phyloP scores from a whole-genome alignment of 1,284 basidiomycete species.

The Veloboletus limbatus region DNA sequence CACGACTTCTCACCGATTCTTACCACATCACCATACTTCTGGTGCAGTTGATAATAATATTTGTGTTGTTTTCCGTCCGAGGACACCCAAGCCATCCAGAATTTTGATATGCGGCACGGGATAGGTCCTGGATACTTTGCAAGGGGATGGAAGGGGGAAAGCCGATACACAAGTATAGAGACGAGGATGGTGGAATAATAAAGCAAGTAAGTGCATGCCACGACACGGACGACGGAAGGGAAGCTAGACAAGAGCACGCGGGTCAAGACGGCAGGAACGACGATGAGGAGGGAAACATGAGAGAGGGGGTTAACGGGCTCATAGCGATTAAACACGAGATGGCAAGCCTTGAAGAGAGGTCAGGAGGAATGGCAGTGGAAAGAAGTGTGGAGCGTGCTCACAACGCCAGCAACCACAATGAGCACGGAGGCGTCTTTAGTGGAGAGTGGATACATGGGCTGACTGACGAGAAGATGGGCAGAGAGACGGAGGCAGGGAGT shows the following conservation, averaged over 20 bases:
- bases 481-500: conserved; percentile 15
- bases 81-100: conserved; percentile 38
- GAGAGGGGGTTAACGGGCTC: conserved; percentile 29
- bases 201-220: conserved; percentile 23
- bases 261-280: conserved; percentile 22
- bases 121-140: conserved; percentile 36
- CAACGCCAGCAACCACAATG: conserved; percentile 23
- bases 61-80: conserved; percentile 33
- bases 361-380: conserved; percentile 2
- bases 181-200: conserved; percentile 32
- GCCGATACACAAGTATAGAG: conserved; percentile 33
- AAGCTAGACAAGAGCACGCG: conserved; percentile 12
- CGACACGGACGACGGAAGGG: conserved; percentile 11
- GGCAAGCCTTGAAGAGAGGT: conserved; percentile 27
- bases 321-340: conserved; percentile 34
- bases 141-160: conserved; percentile 36
- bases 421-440: conserved; percentile 22
- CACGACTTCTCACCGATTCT: conserved; percentile 30
- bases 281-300: conserved; percentile 26
- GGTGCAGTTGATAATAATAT: conserved; percentile 33
- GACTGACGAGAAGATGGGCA: conserved; percentile 18
- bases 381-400: conserved; percentile 12
- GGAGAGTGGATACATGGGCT: conserved; percentile 21
- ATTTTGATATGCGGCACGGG: conserved; percentile 33
- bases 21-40: conserved; percentile 38